Conservation (phyloP, 345 rosid species). For the Streptanthus diversifolius region DNA sequence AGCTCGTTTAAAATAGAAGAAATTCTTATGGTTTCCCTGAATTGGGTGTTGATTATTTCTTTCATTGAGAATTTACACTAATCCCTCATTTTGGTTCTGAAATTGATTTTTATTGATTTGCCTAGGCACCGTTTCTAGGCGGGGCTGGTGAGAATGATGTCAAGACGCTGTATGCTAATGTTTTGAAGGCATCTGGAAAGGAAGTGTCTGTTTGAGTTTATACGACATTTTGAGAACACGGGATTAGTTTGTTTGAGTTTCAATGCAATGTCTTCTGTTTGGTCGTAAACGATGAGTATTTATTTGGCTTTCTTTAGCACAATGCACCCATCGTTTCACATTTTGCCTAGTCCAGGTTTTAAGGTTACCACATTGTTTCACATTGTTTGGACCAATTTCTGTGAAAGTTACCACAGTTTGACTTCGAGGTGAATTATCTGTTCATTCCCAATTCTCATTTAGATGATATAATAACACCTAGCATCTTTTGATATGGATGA, state of each 20-base stretch:
- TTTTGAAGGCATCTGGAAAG: slow-evolving; percentile 51
- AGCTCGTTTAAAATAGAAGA: not conserved
- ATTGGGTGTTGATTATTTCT: not conserved
- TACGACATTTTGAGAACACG: not conserved
- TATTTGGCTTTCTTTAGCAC: not conserved
- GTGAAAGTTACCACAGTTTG: slow-evolving; percentile 56
- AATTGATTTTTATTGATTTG: slow-evolving; percentile 3
- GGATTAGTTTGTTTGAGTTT: not conserved
- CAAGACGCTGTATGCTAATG: slow-evolving; percentile 46
- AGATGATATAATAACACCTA: not conserved
- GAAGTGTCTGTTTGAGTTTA: slow-evolving; percentile 11
- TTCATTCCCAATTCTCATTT: not conserved
- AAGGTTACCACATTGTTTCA: too few species aligned
- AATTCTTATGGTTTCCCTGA: not conserved
- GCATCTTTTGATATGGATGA: not conserved
- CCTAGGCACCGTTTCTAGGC: slow-evolving; percentile 40
- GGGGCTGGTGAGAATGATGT: slow-evolving; percentile 41
- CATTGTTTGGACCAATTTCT: slow-evolving; percentile 47
- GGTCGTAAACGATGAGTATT: not conserved
- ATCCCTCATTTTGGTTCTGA: not conserved
- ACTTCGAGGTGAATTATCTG: slow-evolving; percentile 47
- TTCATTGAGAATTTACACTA: not conserved
- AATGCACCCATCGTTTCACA: not conserved
- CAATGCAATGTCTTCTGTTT: not conserved
- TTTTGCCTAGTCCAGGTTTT: slow-evolving; percentile 45